These are phyloP conservation scores for Umbelopsis sp. DNA, from an alignment of 192 early-diverging fungal genomes.

Conservation along the genomic window DNA sequence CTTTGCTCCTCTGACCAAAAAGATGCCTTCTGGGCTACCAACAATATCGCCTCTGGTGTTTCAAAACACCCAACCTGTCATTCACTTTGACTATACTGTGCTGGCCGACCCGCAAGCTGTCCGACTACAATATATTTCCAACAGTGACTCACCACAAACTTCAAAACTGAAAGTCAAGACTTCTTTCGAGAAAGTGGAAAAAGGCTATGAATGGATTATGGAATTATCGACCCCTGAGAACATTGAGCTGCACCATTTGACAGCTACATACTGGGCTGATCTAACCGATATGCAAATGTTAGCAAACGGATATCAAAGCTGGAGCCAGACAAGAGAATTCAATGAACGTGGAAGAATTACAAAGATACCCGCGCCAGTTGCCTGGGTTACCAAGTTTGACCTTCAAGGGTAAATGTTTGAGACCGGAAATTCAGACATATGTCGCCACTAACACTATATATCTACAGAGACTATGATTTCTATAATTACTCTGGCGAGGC, in stretches of 20 bases:
- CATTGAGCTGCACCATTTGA: conserved; percentile 21
- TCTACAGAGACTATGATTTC: conserved; percentile 41
- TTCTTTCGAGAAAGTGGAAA: not conserved
- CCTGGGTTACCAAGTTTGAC: conserved; percentile 37
- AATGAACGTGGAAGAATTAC: conserved; percentile 33
- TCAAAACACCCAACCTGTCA: not conserved
- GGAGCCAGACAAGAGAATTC: conserved; percentile 43
- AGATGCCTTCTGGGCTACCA: not conserved
- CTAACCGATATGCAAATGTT: conserved; percentile 38
- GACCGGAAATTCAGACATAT: not conserved
- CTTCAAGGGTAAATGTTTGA: conserved; percentile 39
- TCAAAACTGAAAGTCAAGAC: not conserved
- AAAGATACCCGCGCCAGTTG: conserved; percentile 37
- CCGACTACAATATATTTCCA: not conserved
- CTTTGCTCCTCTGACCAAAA: not conserved
- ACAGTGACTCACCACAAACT: not conserved
- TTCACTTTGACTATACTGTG: not conserved
- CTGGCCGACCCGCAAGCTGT: not conserved
- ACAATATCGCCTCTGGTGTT: not conserved
- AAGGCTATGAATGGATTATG: not conserved
- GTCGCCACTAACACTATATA: not conserved
- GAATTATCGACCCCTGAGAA: not conserved
- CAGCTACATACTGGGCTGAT: conserved; percentile 19
- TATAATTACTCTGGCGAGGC: conserved; percentile 42
- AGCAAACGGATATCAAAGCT: conserved; percentile 56